These are phyloP conservation scores for Mycena vitilis DNA, from an alignment of 768 basidiomycete genomes.

Conservation along the genomic window DNA sequence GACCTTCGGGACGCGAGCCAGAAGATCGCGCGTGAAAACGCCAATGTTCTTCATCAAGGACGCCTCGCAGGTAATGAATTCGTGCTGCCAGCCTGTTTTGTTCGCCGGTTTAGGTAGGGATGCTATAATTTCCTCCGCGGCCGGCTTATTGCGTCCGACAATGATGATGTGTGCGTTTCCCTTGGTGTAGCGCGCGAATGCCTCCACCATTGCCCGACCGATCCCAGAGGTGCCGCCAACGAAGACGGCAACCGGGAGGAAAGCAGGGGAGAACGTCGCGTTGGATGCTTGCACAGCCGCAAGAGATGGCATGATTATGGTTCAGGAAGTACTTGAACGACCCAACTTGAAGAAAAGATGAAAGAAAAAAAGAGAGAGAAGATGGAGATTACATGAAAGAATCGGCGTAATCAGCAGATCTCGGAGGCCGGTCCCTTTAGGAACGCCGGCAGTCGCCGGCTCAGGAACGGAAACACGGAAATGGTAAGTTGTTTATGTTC, in stretches of 20 bases:
- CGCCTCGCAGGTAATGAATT: conserved; percentile 56
- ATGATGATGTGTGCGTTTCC: conserved; percentile 57
- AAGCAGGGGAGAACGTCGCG: conserved; percentile 38
- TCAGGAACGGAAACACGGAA: no score
- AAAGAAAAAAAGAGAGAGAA: no score
- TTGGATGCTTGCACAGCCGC: conserved; percentile 39
- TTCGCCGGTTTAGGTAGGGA: conserved; percentile 44
- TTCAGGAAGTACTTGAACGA: no score
- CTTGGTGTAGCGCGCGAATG: conserved; percentile 51
- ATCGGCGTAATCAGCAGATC: no score
- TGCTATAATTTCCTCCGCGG: conserved; percentile 51
- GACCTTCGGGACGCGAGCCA: conserved; percentile 47
- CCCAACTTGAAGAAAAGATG: no score
- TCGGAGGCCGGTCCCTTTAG: no score
- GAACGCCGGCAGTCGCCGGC: no score
- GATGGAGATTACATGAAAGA: no score
- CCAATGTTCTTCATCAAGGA: conserved; percentile 53
- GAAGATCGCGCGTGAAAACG: conserved; percentile 44
- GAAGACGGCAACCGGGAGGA: conserved; percentile 42
- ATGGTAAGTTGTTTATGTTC: no score
- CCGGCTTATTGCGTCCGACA: conserved; percentile 52
- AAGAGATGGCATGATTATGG: conserved; percentile 34
- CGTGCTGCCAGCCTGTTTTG: conserved; percentile 40
- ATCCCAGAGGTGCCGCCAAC: conserved; percentile 46
- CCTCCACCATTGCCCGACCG: conserved; percentile 50